Evolutionary conservation across 441 rosid species (phyloP).

Genomic region (Gossypium gossypioides): DNA sequence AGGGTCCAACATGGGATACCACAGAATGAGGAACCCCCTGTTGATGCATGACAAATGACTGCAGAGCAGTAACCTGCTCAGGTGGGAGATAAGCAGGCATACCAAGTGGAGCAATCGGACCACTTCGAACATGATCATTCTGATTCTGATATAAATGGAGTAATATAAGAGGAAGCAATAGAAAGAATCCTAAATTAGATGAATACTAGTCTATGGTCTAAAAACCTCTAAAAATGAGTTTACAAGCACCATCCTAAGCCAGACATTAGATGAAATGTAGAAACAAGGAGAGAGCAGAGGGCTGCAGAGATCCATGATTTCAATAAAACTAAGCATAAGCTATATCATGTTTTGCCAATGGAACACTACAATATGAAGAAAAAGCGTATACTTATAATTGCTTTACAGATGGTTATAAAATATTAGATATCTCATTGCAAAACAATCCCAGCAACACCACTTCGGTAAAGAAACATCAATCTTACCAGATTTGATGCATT

Average conservation of each 20-base stretch:
- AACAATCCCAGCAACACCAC: neutral
- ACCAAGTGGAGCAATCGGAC: constrained; percentile 52
- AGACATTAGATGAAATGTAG: neutral
- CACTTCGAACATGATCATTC: constrained; percentile 46
- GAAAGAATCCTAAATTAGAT: neutral
- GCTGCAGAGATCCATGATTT: neutral
- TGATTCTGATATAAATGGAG: constrained; percentile 17
- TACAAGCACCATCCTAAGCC: neutral
- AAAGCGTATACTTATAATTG: neutral
- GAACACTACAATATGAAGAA: neutral
- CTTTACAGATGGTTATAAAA: neutral
- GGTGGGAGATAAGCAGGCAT: constrained; percentile 63
- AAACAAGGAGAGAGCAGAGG: neutral
- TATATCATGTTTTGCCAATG: neutral
- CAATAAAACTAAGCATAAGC: neutral
- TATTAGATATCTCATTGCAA: neutral
- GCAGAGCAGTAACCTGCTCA: constrained; percentile 68
- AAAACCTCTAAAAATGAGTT: neutral
- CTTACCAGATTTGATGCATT: constrained; percentile 49
- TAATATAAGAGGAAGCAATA: neutral
- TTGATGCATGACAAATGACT: constrained; percentile 68
- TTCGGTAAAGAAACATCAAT: neutral
- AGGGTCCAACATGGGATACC: constrained; percentile 54
- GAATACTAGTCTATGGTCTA: neutral
- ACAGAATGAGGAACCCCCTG: constrained; percentile 58